Evolutionary conservation across 2,329 filamentous ascomycete species (phyloP), one percentile per base, ranked within the genome.

Genomic region (Aspergillus sp.): DNA sequence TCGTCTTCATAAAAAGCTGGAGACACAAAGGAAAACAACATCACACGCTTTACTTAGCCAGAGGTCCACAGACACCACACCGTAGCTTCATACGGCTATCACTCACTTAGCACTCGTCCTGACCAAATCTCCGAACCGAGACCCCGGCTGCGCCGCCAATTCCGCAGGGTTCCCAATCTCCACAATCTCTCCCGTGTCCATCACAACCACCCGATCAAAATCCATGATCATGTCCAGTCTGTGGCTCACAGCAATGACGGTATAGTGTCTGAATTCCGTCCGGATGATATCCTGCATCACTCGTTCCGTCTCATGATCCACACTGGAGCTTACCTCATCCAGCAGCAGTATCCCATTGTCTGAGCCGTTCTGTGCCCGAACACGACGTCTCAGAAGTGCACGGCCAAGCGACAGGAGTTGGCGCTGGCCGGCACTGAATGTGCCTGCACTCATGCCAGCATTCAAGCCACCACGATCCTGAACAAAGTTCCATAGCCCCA

Each of bases 211-310:
- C 8, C 59, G 63, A 58, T 75, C 71, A 42, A 67, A 68, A 39
- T 72, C 67, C 60, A 70, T 63, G n/a, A 73, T 64, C 38, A 64
- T 68, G 1, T 68, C 65, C 8, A 74, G 60, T 8, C 72, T 65
- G 63, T 75, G 73, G 4, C 62, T 66, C 4, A 75, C 66, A 3
- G 66, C 61, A 15, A 75, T 62, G 13, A 75, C 60, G 3, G 73
- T 75, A 32, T 67, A 68, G 7, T 52, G 48, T 21, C 42, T 38
- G 42, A 74, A 75, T 49, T 71, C 65, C 3, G 49, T 41, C 23
- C 59, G 64, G 27, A 75, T 65, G 17, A 73, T 64, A 19, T 69
- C 60, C 49, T 70, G 66, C 63, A 74, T 68, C 1, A 63, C 21
- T 3, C 50, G 54, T 13, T 68, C 68, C 1, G 61, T 60, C 38